These are phyloP conservation scores for Candida quercuum DNA, from an alignment of 805 yeast species.

Conservation along the genomic window DNA sequence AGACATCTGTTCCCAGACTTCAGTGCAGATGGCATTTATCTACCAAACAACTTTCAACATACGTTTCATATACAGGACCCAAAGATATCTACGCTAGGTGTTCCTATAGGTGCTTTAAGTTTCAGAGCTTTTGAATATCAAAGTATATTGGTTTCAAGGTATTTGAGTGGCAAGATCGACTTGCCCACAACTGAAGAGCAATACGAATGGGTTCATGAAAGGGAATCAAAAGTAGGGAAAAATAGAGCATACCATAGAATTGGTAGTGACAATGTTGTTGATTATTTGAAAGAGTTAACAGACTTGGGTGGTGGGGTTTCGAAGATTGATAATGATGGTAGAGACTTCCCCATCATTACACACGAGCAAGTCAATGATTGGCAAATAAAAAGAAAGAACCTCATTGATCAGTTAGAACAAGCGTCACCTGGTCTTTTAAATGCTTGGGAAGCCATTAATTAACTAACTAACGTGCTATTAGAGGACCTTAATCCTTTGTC, in stretches of 20 bases:
- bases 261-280: neutral
- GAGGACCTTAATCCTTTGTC: too few relatives aligned
- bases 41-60: constrained; percentile 26
- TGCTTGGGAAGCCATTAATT: neutral
- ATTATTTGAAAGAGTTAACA: neutral
- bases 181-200: constrained; percentile 38
- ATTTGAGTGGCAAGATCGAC: constrained; percentile 34
- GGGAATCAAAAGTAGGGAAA: constrained; percentile 4
- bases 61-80: constrained; percentile 41
- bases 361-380: neutral
- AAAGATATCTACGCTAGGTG: constrained; percentile 37
- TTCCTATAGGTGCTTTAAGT: constrained; percentile 33
- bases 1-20: constrained; percentile 11
- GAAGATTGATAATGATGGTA: neutral
- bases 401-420: neutral
- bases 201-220: constrained; percentile 26
- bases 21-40: constrained; percentile 32
- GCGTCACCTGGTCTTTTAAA: neutral
- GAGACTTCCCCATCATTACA: neutral
- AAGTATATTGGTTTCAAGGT: constrained; percentile 50
- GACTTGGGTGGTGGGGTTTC: neutral
- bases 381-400: neutral
- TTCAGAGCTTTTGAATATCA: constrained; percentile 45
- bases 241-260: neutral
- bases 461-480: too few relatives aligned